Conservation (phyloP, 2,329 filamentous ascomycete genomes). For the Cordyceps javanica region DNA sequence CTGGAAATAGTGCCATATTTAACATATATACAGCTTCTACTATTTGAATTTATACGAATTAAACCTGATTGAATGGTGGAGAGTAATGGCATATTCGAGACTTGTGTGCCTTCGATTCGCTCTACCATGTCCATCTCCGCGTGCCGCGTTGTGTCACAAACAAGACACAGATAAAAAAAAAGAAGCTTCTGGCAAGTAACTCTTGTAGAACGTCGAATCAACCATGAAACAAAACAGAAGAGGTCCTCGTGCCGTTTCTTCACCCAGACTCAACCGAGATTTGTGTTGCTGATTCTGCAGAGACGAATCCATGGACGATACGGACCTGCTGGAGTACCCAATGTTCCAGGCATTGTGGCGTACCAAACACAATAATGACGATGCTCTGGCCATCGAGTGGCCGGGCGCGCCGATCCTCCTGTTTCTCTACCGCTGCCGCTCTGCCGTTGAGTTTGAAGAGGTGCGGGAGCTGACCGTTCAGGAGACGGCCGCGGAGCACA, state of each 20-base stretch:
- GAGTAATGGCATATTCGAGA: neutral
- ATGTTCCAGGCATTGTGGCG: constrained; percentile 6
- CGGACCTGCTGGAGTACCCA: neutral
- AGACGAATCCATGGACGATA: neutral
- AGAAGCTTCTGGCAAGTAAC: neutral
- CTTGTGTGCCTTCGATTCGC: neutral
- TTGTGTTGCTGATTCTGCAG: too few species aligned
- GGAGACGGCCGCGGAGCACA: neutral
- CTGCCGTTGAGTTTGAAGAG: neutral
- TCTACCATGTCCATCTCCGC: neutral
- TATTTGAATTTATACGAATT: too few species aligned
- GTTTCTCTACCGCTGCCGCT: neutral
- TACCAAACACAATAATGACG: neutral
- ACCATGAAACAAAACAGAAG: neutral
- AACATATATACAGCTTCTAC: too few species aligned
- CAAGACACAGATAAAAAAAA: neutral
- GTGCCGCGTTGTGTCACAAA: constrained; percentile 1
- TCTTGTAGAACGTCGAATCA: neutral
- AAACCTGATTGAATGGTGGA: too few species aligned
- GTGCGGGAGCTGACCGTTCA: neutral
- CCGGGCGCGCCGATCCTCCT: neutral
- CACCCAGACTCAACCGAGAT: neutral
- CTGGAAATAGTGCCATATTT: too few species aligned
- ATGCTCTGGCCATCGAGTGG: neutral
- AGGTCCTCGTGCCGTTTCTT: neutral